phyloP scores from a whole-genome alignment of 1,139 yeast genomes.

The Debaryomyces coudertii region DNA sequence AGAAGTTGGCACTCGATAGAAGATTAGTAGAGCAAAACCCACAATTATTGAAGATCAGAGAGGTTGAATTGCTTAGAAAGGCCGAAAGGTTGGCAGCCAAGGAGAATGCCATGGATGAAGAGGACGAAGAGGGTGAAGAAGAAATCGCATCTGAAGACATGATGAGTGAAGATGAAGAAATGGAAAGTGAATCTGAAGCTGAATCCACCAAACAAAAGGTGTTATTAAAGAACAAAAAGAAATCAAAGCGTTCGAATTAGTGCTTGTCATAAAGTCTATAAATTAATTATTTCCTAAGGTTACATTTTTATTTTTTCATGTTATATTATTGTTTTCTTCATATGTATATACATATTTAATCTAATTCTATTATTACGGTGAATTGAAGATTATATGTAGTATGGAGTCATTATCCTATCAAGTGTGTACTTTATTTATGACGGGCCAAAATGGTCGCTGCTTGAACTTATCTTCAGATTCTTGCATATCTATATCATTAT shows the following conservation, averaged over 20 bases:
- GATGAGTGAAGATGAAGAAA: slow-evolving; percentile 43
- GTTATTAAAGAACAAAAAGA: slow-evolving; percentile 73
- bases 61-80: slow-evolving; percentile 83
- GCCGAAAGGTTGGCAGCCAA: slow-evolving; percentile 70
- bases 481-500: slow-evolving; percentile 2
- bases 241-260: slow-evolving; percentile 24
- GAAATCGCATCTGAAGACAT: slow-evolving; percentile 41
- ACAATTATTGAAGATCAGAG: slow-evolving; percentile 87
- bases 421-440: slow-evolving; percentile 13
- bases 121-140: slow-evolving; percentile 46
- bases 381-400: not conserved
- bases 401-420: not conserved
- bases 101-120: slow-evolving; percentile 54
- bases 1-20: slow-evolving; percentile 81
- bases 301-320: slow-evolving; percentile 2
- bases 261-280: not conserved
- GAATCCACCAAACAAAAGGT: slow-evolving; percentile 70
- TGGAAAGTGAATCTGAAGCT: slow-evolving; percentile 33
- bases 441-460: slow-evolving; percentile 39
- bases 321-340: slow-evolving; percentile 6
- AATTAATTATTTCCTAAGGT: not conserved
- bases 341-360: slow-evolving; percentile 9
- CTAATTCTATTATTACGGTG: slow-evolving; percentile 7
- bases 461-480: slow-evolving; percentile 15
- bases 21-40: slow-evolving; percentile 88